Conservation (phyloP, 2,329 filamentous ascomycete genomes). For the Colletotrichum nymphaeae region DNA sequence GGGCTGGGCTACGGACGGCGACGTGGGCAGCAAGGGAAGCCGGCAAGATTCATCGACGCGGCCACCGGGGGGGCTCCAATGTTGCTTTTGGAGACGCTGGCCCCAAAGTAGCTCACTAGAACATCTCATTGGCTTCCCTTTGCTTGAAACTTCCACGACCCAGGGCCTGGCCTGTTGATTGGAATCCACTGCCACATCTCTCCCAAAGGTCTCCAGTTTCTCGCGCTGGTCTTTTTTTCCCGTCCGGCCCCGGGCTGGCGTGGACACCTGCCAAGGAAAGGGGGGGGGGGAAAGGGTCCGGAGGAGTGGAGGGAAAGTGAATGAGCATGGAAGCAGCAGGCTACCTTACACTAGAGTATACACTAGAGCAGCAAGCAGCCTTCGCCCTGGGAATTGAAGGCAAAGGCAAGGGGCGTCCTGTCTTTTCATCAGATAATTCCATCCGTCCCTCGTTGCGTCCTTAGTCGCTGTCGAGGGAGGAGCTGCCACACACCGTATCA, state of each 20-base stretch:
- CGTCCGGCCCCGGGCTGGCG: constrained; percentile 9
- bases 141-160: constrained; percentile 19
- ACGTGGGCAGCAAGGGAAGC: constrained; percentile 2
- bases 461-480: neutral
- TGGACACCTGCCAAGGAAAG: constrained; percentile 19
- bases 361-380: too few species aligned
- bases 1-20: constrained; percentile 10
- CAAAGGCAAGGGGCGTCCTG: neutral
- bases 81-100: neutral
- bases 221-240: neutral
- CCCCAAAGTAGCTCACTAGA: constrained; percentile 15
- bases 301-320: neutral
- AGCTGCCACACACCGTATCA: neutral
- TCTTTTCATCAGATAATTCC: constrained; percentile 21
- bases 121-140: constrained; percentile 12
- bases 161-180: constrained; percentile 21
- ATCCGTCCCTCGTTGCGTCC: neutral
- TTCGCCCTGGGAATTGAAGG: neutral
- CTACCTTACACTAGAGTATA: too few species aligned
- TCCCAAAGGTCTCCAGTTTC: neutral
- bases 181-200: neutral
- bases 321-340: neutral
- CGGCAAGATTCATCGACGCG: neutral
- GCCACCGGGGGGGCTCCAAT: neutral
- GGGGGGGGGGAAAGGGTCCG: neutral